phyloP scores from a whole-genome alignment of 2,329 filamentous ascomycete genomes.

The Apiospora pterosperma region DNA sequence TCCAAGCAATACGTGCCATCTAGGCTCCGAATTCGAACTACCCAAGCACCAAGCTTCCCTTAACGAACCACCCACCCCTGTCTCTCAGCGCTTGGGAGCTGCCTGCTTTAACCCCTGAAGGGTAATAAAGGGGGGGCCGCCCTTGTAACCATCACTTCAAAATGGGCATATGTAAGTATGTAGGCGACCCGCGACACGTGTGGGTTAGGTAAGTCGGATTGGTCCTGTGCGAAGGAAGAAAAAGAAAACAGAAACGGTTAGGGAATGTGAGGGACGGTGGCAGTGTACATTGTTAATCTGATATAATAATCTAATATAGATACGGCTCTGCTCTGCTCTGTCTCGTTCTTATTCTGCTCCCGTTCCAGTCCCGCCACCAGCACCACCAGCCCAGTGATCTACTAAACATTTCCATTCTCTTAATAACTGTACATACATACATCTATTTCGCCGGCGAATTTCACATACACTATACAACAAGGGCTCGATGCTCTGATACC shows the following conservation, averaged over 20 bases:
- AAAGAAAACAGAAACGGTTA: background rate
- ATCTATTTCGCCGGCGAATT: background rate
- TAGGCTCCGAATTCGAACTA: background rate
- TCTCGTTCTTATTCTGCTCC: background rate
- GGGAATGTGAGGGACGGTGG: background rate
- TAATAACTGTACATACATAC: background rate
- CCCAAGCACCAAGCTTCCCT: background rate
- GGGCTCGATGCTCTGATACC: background rate
- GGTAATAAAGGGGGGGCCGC: background rate
- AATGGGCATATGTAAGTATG: background rate
- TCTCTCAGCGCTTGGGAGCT: background rate
- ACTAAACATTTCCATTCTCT: background rate
- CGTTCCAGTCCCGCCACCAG: background rate
- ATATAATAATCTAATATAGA: background rate
- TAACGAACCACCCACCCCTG: background rate
- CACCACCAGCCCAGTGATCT: background rate
- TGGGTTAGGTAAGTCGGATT: background rate
- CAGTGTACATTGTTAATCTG: background rate
- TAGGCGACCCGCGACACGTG: background rate
- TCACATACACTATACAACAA: background rate
- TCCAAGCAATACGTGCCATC: background rate
- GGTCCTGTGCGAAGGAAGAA: background rate
- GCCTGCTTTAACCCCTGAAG: background rate
- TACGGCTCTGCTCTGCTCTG: background rate
- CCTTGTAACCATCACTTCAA: background rate